Base-by-base conservation (phyloP, 108 stramenopile genomes). In the Pseudonitzschia multistriata region DNA sequence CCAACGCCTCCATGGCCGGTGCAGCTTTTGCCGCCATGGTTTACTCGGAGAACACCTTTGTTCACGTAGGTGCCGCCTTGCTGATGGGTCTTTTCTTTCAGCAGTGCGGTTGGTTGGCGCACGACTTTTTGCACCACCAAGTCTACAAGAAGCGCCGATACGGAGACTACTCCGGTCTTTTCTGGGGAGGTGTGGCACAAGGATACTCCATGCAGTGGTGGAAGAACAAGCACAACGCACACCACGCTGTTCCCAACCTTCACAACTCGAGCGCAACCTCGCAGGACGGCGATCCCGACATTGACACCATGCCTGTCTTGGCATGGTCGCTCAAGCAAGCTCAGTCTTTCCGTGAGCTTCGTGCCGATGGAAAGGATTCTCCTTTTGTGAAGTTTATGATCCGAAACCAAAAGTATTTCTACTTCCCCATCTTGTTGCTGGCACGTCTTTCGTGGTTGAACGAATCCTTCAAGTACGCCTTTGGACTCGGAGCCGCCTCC, bases 171-270 rank as follows among this genome's bases (percentile, higher is more conserved):
- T 83, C 79, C 8, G 98, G 97, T 17, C 71, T 97, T 35, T 91
- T 95, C 79, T 93, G 96, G 86, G 99, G 99, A 42, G 92, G 98
- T 82, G 66, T 98, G 19, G 88, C 92, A 91, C 97, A 98, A 75
- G 95, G 95, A 40, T 96, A 83, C 84, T 91, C 90, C 30, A 83
- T 89, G 68, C 89, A 89, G 62, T 97, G 96, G 96, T 97, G 96
- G 96, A 97, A 94, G 83, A 94, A 95, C 80, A 97, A 97, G 91
- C 99, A 99, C 87, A 98, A 98, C 80, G 96, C 95, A 4, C 99
- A 99, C 81, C 98, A 98, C 77, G 96, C 97, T 42, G 97, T 98
- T 5, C 97, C 99, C 71, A 98, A 99, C 82, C 83, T 97, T 27
- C 96, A 98, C 91, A 92, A 81, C 74, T 85, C 88, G 35, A 75